Conservation (phyloP, 805 yeast species). For the Tetrapisispora nanseiensis region DNA sequence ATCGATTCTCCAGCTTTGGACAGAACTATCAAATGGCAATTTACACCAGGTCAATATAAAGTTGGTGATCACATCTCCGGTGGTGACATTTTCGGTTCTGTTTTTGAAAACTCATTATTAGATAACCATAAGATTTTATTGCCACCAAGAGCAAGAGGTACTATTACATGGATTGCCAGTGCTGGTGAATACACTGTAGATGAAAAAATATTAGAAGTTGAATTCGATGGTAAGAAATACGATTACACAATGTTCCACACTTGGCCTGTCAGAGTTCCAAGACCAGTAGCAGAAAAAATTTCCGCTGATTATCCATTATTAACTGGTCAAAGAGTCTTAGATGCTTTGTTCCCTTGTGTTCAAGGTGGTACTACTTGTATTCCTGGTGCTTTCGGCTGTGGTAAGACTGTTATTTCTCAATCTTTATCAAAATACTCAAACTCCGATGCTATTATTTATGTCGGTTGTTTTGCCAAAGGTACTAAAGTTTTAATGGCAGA, state of each 20-base stretch:
- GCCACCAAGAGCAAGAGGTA: conserved; percentile 99
- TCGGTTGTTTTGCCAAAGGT: conserved; percentile 51
- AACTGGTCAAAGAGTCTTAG: conserved; percentile 98
- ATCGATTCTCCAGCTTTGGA: conserved; percentile 91
- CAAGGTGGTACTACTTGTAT: conserved; percentile 99
- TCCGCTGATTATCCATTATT: conserved; percentile 90
- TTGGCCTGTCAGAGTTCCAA: conserved; percentile 99
- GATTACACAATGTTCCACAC: conserved; percentile 92
- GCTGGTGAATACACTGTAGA: conserved; percentile 88
- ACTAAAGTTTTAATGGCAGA: conserved; percentile 37
- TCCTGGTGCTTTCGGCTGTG: conserved; percentile 99
- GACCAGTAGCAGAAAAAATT: conserved; percentile 93
- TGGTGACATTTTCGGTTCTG: conserved; percentile 93
- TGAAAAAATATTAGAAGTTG: conserved; percentile 84
- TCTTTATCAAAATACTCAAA: conserved; percentile 94
- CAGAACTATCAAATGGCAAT: conserved; percentile 75
- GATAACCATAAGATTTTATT: conserved; percentile 87
- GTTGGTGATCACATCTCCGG: conserved; percentile 98
- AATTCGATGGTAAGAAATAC: conserved; percentile 78
- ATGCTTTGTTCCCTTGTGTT: conserved; percentile 95
- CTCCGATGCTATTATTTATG: conserved; percentile 93
- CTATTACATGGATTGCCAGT: conserved; percentile 78
- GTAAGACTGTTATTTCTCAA: conserved; percentile 97
- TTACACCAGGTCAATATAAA: conserved; percentile 58
- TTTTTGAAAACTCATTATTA: conserved; percentile 86